A percentile compares a stretch with the other conserved stretches of the same genome.
phyloP scores from a whole-genome alignment of 805 yeast genomes.

The Candida chauliodis region DNA sequence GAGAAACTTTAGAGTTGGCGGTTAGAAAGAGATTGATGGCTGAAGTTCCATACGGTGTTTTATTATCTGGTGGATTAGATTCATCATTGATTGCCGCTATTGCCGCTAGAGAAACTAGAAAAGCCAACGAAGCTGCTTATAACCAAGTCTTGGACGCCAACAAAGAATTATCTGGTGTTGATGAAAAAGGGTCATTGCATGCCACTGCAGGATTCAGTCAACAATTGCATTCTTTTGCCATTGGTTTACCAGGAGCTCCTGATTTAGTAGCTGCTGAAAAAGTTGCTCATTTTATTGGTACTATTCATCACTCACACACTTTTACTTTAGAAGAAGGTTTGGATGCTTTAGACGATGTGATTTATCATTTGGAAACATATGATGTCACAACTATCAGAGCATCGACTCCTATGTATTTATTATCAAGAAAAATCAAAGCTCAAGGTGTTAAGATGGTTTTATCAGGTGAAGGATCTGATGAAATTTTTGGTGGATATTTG shows the following conservation, averaged over 20 bases:
- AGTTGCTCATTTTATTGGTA: conserved; percentile 94
- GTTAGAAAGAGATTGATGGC: conserved; percentile 99
- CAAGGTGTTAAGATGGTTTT: conserved; percentile 99
- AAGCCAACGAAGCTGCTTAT: conserved; percentile 49
- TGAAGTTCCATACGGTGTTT: conserved; percentile 98
- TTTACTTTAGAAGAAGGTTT: conserved; percentile 96
- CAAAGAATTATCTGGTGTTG: conserved; percentile 86
- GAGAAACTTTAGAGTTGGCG: conserved; percentile 84
- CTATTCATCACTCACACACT: conserved; percentile 96
- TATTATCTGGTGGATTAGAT: conserved; percentile 96
- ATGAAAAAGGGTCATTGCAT: conserved; percentile 79
- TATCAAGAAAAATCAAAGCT: conserved; percentile 96
- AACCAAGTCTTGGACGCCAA: conserved; percentile 56
- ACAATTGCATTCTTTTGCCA: conserved; percentile 90
- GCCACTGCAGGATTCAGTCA: conserved; percentile 59
- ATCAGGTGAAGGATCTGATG: conserved; percentile 99
- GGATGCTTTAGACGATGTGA: conserved; percentile 92
- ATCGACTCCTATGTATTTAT: conserved; percentile 96
- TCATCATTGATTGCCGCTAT: conserved; percentile 94
- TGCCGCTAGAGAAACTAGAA: conserved; percentile 92
- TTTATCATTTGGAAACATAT: conserved; percentile 92
- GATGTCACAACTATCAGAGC: conserved; percentile 99
- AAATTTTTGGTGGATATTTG: conserved; percentile 96
- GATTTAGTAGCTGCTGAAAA: conserved; percentile 94
- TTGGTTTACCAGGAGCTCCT: conserved; percentile 97